These are phyloP conservation scores for Trichocladium uniseriatum DNA, from an alignment of 495 filamentous ascomycete species.

Conservation along the genomic window DNA sequence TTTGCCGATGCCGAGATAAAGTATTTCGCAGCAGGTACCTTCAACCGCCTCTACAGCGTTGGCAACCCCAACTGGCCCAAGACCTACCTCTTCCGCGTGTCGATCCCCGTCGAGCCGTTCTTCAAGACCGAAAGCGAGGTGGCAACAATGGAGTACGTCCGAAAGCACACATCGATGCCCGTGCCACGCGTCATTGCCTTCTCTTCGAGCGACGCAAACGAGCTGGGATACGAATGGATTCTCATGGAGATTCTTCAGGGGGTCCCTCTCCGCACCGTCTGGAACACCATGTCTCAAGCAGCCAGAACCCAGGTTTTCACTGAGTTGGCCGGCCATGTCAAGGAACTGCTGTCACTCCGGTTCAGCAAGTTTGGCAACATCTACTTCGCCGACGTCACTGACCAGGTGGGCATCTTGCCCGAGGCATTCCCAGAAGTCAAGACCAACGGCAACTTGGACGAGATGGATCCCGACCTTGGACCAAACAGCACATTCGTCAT, in stretches of 20 bases:
- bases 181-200: slow-evolving; percentile 34
- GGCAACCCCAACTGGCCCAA: background rate
- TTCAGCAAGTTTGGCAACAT: slow-evolving; percentile 11
- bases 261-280: slow-evolving; percentile 27
- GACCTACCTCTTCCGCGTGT: slow-evolving; percentile 30
- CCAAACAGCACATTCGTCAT: slow-evolving; percentile 2
- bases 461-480: slow-evolving; percentile 1
- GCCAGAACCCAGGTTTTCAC: slow-evolving; percentile 26
- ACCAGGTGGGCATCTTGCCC: background rate
- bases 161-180: slow-evolving; percentile 30
- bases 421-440: too few relatives aligned
- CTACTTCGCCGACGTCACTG: slow-evolving; percentile 7
- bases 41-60: slow-evolving; percentile 9
- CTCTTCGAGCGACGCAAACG: slow-evolving; percentile 30
- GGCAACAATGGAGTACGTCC: slow-evolving; percentile 38
- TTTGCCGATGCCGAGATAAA: slow-evolving; percentile 5
- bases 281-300: slow-evolving; percentile 28
- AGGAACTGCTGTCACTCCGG: slow-evolving; percentile 3
- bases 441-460: background rate
- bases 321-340: slow-evolving; percentile 1
- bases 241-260: slow-evolving; percentile 38
- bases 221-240: slow-evolving; percentile 44
- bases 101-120: slow-evolving; percentile 37
- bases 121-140: slow-evolving; percentile 42
- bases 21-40: slow-evolving; percentile 8